Evolutionary conservation across 768 basidiomycete species (phyloP).

Genomic region (Pleurotus sapidus): DNA sequence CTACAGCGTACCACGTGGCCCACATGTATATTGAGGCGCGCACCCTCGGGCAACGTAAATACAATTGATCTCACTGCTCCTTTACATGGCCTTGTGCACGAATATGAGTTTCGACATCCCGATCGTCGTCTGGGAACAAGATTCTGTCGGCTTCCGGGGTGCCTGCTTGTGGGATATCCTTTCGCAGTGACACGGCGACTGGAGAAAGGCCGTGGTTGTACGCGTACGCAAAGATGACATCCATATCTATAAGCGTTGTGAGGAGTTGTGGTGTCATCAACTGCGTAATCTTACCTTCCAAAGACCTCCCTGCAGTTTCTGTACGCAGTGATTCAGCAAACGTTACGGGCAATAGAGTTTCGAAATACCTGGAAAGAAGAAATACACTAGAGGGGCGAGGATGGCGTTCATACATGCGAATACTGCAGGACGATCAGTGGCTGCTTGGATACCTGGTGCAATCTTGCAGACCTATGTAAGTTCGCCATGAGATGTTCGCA

Average conservation of each 20-base stretch:
- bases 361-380: constrained; percentile 46
- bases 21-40: too few relatives aligned
- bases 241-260: constrained; percentile 31
- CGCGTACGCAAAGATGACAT: constrained; percentile 44
- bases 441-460: background rate
- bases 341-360: background rate
- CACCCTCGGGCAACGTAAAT: too few relatives aligned
- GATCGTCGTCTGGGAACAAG: constrained; percentile 28
- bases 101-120: constrained; percentile 16
- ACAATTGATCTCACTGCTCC: background rate
- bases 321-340: constrained; percentile 8
- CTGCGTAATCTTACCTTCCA: constrained; percentile 35
- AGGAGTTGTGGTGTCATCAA: too few relatives aligned
- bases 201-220: constrained; percentile 42
- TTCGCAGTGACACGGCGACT: constrained; percentile 17
- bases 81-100: background rate
- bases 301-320: constrained; percentile 57
- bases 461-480: constrained; percentile 45
- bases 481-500: constrained; percentile 54
- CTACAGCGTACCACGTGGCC: background rate
- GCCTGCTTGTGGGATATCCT: constrained; percentile 39
- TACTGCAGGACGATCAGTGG: constrained; percentile 19
- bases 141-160: constrained; percentile 43
- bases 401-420: constrained; percentile 57
- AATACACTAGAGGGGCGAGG: constrained; percentile 54